A percentile compares a stretch with the other conserved stretches of the same genome.
Conservation (phyloP, 306 rosid genomes). For the Lagenaria siceraria region DNA sequence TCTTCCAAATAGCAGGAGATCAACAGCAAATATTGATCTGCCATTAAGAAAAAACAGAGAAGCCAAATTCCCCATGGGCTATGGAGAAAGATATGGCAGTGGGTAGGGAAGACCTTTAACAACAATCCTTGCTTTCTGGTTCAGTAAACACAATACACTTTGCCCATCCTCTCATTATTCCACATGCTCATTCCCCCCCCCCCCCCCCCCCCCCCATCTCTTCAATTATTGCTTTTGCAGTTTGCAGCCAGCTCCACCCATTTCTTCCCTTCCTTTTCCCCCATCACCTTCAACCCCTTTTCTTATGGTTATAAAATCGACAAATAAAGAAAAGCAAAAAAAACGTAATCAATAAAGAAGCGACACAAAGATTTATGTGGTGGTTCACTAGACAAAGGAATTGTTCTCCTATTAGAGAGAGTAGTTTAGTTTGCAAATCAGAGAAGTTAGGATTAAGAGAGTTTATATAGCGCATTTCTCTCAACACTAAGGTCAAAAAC, state of each 20-base stretch:
- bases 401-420: too few species aligned
- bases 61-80: background rate
- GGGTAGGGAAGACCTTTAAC: background rate
- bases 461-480: too few species aligned
- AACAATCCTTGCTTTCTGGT: background rate
- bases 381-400: too few species aligned
- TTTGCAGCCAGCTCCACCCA: background rate
- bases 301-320: background rate
- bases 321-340: too few species aligned
- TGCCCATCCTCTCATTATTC: constrained; percentile 1
- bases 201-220: background rate
- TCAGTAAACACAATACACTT: background rate
- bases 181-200: background rate
- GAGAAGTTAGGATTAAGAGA: too few species aligned
- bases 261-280: too few species aligned
- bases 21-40: background rate
- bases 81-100: background rate
- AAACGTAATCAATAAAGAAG: too few species aligned
- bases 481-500: too few species aligned
- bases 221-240: background rate
- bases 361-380: too few species aligned
- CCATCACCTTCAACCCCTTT: background rate
- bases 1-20: background rate
- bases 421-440: too few species aligned
- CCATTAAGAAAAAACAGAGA: background rate